Base-by-base conservation (phyloP, 2,329 filamentous ascomycete species). In the Xylaria sp. region DNA sequence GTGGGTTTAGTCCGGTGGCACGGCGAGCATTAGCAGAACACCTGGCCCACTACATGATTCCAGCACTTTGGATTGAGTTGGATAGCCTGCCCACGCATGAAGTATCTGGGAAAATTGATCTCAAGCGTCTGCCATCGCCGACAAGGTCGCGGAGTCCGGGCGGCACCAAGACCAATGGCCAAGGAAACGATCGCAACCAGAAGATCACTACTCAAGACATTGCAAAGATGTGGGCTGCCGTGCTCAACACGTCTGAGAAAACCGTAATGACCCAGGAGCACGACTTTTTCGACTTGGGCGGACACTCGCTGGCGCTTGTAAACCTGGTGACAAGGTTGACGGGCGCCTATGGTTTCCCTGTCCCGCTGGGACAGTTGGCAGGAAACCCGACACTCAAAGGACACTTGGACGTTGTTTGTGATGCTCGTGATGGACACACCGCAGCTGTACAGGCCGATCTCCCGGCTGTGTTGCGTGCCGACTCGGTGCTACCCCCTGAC, bases 21-120 rank as follows among this genome's bases (percentile, higher is more conserved):
- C 81, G 90, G 43, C 82, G 85, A 50, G 80, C 81, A 16, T 78
- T 93, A 2, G 79, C 85, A 1, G 75, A 81, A 16, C 84, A 85
- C 58, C 78, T 93, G 24, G 90, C 90, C 1, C 88, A 90, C 57
- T 93, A 93, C 71, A 92, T 93, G 90, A 87, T 93, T 49, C 90
- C 90, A 0, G 80, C 87, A 1, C 71, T 92, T 2, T 93, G 90
- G 90, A 85, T 92, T 37, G 83, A 88, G 64, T 72, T 92, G 26
- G 81, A 87, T 2, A 80, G 82, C 56, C 72, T 93, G 4, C 90
- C 90, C 0, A 92, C 89, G 0, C 86, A 91, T 62, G 85, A 84
- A 45, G 90, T 93, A 1, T 92, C 89, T 13, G 90, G 90, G 18
- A 93, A 93, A 73, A 84, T 86, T 18, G 87, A 93, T 63, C 76